Evolutionary conservation across 768 basidiomycete species (phyloP), one percentile per base, ranked within the genome.

Genomic region (Termitomyces sp.): DNA sequence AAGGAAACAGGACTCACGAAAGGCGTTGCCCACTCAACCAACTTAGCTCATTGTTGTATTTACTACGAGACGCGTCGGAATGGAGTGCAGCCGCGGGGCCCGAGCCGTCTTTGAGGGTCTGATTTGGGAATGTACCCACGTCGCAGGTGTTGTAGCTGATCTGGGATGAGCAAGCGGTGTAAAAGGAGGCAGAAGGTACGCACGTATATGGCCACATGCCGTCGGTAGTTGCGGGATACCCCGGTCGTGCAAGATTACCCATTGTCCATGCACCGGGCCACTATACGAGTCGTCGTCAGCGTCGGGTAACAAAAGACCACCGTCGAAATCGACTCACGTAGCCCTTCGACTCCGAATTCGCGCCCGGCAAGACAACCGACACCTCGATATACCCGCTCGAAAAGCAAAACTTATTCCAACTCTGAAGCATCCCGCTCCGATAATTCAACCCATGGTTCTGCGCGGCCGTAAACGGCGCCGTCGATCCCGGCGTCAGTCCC

Each of bases 391-490:
- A 89, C 4, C 91, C 91, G 27, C 81, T 82, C 34, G 88, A 84
- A 67, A 92, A 93, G 71, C 89, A 93, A 66, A 93, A 86, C 77
- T 93, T 92, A 72, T 94, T 93, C 91, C 93, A 94, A 44, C 83
- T 83, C 72, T 93, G 91, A 4, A 95, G 74, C 89, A 93, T 92
- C 6, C 86, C 91, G 67, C 76, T 85, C 64, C 82, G 76, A 67
- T 87, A 93, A 43, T 75, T 75, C 58, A 89, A 77, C 8, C 75
- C 75, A 68, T 93, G 85, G 63, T 85, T 82, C 26, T 76, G 64
- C 0, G 61, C 75, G 4, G 58, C 22, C 1, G 76, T 78, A 58
- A 81, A 79, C 0, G 79, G 79, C 0, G 79, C 79, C 0, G 79
- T 79, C 5, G 78, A 33, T 74, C 75, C 71, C 16, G 64, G 66